Evolutionary conservation across 805 yeast species (phyloP), one percentile per base, ranked within the genome.

Genomic region (Limtongozyma cylindracea): DNA sequence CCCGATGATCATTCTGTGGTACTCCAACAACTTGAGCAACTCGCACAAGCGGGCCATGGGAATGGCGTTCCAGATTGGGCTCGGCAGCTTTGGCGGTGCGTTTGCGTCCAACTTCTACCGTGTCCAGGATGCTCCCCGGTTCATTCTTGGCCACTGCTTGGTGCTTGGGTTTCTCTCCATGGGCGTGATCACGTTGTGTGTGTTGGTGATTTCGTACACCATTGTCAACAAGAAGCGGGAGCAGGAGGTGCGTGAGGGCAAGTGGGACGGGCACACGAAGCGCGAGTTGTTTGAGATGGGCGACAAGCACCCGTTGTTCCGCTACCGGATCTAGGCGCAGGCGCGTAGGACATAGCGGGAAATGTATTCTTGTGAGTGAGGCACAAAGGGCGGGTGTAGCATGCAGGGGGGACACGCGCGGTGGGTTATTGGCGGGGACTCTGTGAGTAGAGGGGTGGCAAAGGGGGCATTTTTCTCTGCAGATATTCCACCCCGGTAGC

Each of bases 271-370:
- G 5, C 27, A 29, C 20, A 29, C 39, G 4, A 37, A 32, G 13
- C 27, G 29, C 13, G 41, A 49, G 21, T 31, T 51, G 20, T 27
- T 38, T 8, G 38, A 35, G 21, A 34, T 49, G 51, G 59, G 58
- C 11, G 58, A 53, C 32, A 43, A 43, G 28, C 44, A 43, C 21
- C 59, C 60, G 1, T 40, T 41, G 20, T 53, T 41, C 26, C 31
- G 33, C 11, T 53, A 53, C 27, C 20, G 26, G n/a, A n/a, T n/a
- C n/a, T n/a, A n/a, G n/a, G n/a, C n/a, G n/a, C n/a, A n/a, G n/a
- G n/a, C n/a, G n/a, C n/a, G n/a, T n/a, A n/a, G n/a, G n/a, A n/a
- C n/a, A n/a, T n/a, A n/a, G n/a, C n/a, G n/a, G n/a, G n/a, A n/a
- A n/a, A n/a, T n/a, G n/a, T n/a, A n/a, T n/a, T n/a, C n/a, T n/a